Base-by-base conservation (phyloP, 2,329 filamentous ascomycete genomes). In the Aspergillus hiratsukae region DNA sequence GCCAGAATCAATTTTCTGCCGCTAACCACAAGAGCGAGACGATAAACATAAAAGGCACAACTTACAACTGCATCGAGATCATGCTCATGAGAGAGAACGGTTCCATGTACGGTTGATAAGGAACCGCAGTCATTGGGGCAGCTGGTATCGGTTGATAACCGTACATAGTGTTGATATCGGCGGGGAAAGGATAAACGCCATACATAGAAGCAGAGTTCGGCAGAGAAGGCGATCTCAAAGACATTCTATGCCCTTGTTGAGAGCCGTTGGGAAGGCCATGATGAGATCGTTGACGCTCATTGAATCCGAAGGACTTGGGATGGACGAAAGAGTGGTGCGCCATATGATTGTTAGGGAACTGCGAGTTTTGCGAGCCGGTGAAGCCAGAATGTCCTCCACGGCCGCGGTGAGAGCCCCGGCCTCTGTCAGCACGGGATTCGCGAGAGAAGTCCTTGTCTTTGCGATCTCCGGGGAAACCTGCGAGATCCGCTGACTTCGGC, bases 221-320 rank as follows among this genome's bases (percentile, higher is more conserved):
- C 63, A 87, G 80, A 1, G 85, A 87, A 60, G 87, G 84, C 27
- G 86, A 85, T 54, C 85, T 79, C 58, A 81, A 72, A 49, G 77
- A 77, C 62, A 79, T 77, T 51, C 83, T 78, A 61, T 79, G 81
- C 57, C 76, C 77, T 55, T 79, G 64, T 66, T 72, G 72, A 8
- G 71, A 61, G 43, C 71, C 71, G 58, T 73, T 76, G 49, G 71
- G 58, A 45, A 70, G 60, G 11, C 63, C 67, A 56, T 72, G 70
- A 31, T 75, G 75, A n/a, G 74, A 69, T 9, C 75, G 70, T 55
- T 76, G 72, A 37, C 77, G 75, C 25, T 79, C 76, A 48, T 68
- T 69, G 61, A 72, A 75, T 31, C 72, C 69, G 48, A 71, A 75
- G 0, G 70, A 66, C 64, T 78, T 79, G 28, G 69, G 61, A 11